Base-by-base conservation (phyloP, 768 basidiomycete species). In the Amylocystis lapponica region DNA sequence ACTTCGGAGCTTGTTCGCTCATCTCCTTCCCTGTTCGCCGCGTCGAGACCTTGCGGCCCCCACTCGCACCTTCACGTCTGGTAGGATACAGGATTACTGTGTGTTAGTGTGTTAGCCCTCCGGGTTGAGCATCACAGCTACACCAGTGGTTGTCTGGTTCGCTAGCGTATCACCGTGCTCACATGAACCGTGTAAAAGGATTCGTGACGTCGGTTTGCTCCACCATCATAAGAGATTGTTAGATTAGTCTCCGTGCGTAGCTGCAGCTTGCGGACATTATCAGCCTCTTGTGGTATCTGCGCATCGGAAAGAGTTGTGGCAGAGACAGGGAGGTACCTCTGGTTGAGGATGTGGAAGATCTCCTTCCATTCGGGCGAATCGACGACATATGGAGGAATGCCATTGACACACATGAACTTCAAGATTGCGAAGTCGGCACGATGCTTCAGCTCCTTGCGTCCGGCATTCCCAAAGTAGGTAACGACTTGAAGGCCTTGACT, bases 251-350 rank as follows among this genome's bases (percentile, higher is more conserved):
- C 13, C 4, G 39, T 40, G 4, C 17, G 16, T 5, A 40, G 4
- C 17, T 40, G 39, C 39, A 5, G 8, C 36, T 41, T 13, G 5
- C 20, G 29, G 4, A 54, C 42, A 9, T 31, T 34, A 3, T 34
- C 52, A 4, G 49, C 36, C 27, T 54, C 49, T 26, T 22, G 33
- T 20, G 52, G 43, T 23, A 54, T 54, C 6, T 55, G 43, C 5
- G 20, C 43, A 3, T 56, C 49, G 13, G 36, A 32, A 9, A 55
- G 27, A 2, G 43, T 46, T 4, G 43, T 41, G 5, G 40, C 17
- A 12, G 31, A 46, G 20, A 37, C 27, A 13, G 49, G 30, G 16
- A 10, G 17, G 16, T 51, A 41, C 12, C 21, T 27, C 11, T 10
- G 25, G 29, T 49, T 49, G 3, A 37, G 42, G 17, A 43, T 32